A percentile compares a stretch with the other conserved stretches of the same genome.
phyloP scores from a whole-genome alignment of 139 green algal species.

The Tetradesmus lagerheimii region DNA sequence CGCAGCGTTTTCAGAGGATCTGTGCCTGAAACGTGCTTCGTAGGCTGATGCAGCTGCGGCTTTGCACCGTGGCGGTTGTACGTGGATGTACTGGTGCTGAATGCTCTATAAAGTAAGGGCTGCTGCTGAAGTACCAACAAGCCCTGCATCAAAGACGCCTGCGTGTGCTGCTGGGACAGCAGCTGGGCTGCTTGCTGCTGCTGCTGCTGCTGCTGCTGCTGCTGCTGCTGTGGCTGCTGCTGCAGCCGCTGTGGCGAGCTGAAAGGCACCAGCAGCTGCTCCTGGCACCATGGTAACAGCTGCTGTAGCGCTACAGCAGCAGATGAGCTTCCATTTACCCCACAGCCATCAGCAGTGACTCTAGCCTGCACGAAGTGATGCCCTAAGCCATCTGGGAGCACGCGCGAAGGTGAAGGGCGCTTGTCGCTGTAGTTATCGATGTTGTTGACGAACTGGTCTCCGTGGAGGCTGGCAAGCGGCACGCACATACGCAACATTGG shows the following conservation, averaged over 20 bases:
- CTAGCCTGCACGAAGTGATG: background rate
- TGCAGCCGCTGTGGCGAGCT: background rate
- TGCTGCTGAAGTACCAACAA: background rate
- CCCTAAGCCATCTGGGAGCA: too few species aligned
- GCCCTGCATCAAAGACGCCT: background rate
- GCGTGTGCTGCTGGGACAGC: background rate
- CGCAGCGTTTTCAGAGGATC: slow-evolving; percentile 12
- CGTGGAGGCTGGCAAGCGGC: background rate
- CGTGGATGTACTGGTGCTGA: background rate
- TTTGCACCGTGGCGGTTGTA: background rate
- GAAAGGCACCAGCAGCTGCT: background rate
- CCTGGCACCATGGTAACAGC: background rate
- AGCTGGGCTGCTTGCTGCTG: background rate
- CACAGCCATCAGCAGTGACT: background rate
- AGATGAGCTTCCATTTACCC: background rate
- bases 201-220: background rate
- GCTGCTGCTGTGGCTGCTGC: background rate
- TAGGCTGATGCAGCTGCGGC: slow-evolving; percentile 13
- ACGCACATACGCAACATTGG: background rate
- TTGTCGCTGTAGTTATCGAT: background rate
- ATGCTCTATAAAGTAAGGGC: background rate
- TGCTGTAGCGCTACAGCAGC: background rate
- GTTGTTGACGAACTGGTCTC: background rate
- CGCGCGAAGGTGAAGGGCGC: too few species aligned
- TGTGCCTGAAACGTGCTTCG: background rate